Evolutionary conservation across 495 filamentous ascomycete species (phyloP).

Genomic region (Aspergillus sclerotiicarbonarius): DNA sequence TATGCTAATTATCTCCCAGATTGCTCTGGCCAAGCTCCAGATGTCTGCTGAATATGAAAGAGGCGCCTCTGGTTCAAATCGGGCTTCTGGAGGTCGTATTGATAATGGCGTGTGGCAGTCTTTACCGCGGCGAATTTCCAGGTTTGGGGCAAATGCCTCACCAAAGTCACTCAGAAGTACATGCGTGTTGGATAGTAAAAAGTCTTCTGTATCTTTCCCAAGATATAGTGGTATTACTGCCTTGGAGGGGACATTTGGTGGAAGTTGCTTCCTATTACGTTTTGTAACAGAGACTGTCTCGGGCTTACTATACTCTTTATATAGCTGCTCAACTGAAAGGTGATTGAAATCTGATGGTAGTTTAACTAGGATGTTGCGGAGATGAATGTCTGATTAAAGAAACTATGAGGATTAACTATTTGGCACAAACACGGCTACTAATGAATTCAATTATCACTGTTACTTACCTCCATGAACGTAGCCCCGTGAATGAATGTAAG

Average conservation of each 20-base stretch:
- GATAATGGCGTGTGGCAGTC: constrained; percentile 15
- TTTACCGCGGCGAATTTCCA: constrained; percentile 14
- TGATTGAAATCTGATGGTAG: constrained; percentile 29
- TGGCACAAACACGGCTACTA: too few species aligned
- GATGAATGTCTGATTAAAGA: constrained; percentile 31
- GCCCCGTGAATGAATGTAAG: constrained; percentile 34
- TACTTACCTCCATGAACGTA: constrained; percentile 33
- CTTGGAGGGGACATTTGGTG: constrained; percentile 23
- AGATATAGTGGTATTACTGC: constrained; percentile 31
- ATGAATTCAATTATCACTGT: too few species aligned
- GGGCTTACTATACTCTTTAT: constrained; percentile 29
- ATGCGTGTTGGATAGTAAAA: constrained; percentile 22
- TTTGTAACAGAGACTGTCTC: constrained; percentile 19
- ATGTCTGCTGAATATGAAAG: constrained; percentile 30
- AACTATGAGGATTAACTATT: constrained; percentile 1
- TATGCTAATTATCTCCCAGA: constrained; percentile 29
- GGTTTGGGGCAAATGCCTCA: constrained; percentile 24
- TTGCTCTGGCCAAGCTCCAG: constrained; percentile 34
- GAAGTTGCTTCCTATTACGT: constrained; percentile 15
- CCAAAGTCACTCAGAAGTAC: constrained; percentile 32
- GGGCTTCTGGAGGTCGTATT: constrained; percentile 31
- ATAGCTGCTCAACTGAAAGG: constrained; percentile 28
- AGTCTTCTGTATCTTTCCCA: constrained; percentile 26
- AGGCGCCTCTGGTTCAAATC: constrained; percentile 28
- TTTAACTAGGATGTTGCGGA: constrained; percentile 36